phyloP scores from a whole-genome alignment of 2,329 filamentous ascomycete genomes.

The Cladosporium sp. region DNA sequence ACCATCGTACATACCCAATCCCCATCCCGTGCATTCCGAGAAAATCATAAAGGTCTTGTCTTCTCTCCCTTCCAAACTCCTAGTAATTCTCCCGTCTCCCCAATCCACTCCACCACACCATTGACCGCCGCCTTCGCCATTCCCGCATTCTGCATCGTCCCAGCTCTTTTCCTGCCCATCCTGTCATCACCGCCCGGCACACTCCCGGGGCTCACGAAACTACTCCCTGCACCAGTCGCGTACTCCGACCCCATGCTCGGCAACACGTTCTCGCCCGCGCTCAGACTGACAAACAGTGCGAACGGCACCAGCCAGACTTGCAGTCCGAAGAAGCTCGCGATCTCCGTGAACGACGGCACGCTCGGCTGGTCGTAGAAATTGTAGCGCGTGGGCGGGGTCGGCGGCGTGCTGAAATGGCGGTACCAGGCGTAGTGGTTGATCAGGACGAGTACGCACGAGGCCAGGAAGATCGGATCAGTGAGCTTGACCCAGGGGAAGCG shows the following conservation, averaged over 20 bases:
- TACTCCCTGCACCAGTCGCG: slow-evolving; percentile 58
- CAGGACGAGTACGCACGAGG: slow-evolving; percentile 81
- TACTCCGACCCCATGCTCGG: slow-evolving; percentile 86
- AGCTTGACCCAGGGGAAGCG: slow-evolving; percentile 78
- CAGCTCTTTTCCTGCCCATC: slow-evolving; percentile 51
- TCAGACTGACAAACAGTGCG: slow-evolving; percentile 88
- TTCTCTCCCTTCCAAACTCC: slow-evolving; percentile 62
- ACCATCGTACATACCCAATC: not conserved
- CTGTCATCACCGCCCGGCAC: slow-evolving; percentile 40
- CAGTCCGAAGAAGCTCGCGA: slow-evolving; percentile 92
- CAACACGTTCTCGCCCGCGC: slow-evolving; percentile 90
- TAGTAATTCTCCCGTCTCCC: slow-evolving; percentile 61
- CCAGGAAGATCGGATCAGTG: slow-evolving; percentile 80
- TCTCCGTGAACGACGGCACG: slow-evolving; percentile 85
- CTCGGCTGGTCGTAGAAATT: slow-evolving; percentile 41
- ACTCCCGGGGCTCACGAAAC: slow-evolving; percentile 50
- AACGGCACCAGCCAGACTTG: slow-evolving; percentile 98
- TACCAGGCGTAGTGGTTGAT: slow-evolving; percentile 97
- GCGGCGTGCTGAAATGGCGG: slow-evolving; percentile 74
- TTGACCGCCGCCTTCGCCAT: slow-evolving; percentile 61
- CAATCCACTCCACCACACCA: slow-evolving; percentile 65
- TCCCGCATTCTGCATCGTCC: slow-evolving; percentile 52
- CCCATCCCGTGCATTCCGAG: not conserved
- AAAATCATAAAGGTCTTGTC: slow-evolving; percentile 46
- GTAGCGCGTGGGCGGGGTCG: slow-evolving; percentile 53